Percentiles rank a stretch among this genome's conserved stretches.
These are phyloP conservation scores for Botrytis hyacinthi DNA, from an alignment of 2,329 filamentous ascomycete species.

Conservation along the genomic window DNA sequence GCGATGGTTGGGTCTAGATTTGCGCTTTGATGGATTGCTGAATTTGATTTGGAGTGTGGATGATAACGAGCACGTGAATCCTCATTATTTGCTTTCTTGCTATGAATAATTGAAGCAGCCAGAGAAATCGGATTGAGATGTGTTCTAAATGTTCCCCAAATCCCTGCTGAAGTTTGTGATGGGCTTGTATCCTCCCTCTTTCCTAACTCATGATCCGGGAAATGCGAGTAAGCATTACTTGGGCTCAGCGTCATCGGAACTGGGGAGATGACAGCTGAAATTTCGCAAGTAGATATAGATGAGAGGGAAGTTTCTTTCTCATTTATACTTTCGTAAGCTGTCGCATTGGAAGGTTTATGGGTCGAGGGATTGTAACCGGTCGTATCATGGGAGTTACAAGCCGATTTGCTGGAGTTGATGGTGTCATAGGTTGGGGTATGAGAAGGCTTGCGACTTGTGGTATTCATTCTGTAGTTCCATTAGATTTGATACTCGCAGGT, in stretches of 20 bases:
- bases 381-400: background rate
- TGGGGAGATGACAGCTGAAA: background rate
- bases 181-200: rapidly evolving
- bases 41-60: background rate
- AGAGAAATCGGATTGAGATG: background rate
- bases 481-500: background rate
- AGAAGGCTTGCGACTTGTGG: background rate
- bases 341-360: background rate
- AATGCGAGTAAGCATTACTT: background rate
- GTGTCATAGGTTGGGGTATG: background rate
- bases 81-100: background rate
- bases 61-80: background rate
- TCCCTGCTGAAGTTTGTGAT: background rate
- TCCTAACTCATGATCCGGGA: background rate
- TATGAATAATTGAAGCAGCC: background rate
- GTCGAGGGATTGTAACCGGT: background rate
- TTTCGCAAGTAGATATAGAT: background rate
- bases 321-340: background rate
- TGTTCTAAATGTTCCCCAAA: background rate
- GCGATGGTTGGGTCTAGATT: background rate
- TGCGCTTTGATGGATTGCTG: background rate
- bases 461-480: background rate
- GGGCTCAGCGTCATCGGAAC: background rate
- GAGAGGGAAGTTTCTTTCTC: background rate
- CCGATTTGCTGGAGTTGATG: background rate